Conservation (phyloP, 495 filamentous ascomycete genomes). For the Penicillium coprophilum region DNA sequence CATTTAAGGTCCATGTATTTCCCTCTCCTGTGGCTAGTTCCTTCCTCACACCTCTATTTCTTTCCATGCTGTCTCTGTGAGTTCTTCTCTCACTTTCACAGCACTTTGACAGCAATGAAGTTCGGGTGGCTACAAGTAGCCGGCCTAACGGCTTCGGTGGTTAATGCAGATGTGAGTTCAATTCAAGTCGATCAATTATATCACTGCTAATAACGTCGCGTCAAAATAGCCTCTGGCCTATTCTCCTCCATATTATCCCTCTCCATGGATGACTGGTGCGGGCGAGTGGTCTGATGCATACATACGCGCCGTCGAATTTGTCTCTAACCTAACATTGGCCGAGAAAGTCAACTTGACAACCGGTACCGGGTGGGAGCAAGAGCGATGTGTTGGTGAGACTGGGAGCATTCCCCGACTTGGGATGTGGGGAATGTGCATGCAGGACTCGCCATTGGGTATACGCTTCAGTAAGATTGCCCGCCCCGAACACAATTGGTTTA, state of each 20-base stretch:
- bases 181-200: neutral
- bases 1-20: conserved; percentile 1
- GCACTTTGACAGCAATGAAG: conserved; percentile 34
- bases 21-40: neutral
- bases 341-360: conserved; percentile 96
- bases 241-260: conserved; percentile 74
- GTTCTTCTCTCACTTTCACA: neutral
- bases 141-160: conserved; percentile 38
- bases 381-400: conserved; percentile 76
- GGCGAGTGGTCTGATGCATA: conserved; percentile 80
- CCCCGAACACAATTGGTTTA: neutral
- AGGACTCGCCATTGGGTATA: conserved; percentile 86
- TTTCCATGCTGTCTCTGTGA: neutral
- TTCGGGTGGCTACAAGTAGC: conserved; percentile 40
- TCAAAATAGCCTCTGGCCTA: conserved; percentile 35
- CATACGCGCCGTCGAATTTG: conserved; percentile 70
- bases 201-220: conserved; percentile 1
- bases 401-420: conserved; percentile 61
- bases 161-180: conserved; percentile 34
- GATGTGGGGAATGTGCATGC: conserved; percentile 78
- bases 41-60: neutral
- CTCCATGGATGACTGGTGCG: conserved; percentile 72
- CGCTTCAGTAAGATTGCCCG: conserved; percentile 55
- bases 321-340: conserved; percentile 76
- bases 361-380: conserved; percentile 77